Evolutionary conservation across 306 rosid species (phyloP), one percentile per base, ranked within the genome.

Genomic region (Spatholobus suberectus): DNA sequence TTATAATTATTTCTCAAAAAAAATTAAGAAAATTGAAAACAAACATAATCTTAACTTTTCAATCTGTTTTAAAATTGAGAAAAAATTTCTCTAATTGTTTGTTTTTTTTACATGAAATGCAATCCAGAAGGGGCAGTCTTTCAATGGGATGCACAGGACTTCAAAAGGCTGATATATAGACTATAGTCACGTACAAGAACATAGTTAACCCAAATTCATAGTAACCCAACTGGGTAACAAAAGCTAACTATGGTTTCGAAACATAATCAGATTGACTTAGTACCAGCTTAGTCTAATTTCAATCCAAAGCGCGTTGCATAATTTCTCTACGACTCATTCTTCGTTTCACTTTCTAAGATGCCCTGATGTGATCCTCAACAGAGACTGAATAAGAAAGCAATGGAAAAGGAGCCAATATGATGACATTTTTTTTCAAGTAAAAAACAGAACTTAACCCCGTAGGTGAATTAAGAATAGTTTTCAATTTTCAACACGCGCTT

Each of bases 251-350:
- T 27, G 70, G 13, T 61, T 44, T 47, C 6, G 38, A 34, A 73
- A 29, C 17, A 32, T 44, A 35, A 78, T 34, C 21, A 15, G 9
- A 37, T 69, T 69, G 85, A 85, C 85, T 41, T 38, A 5, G 75
- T 77, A 66, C 21, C 12, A 27, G 11, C 24, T 69, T 6, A 34
- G 5, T 38, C 52, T n/a, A 54, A 47, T 44, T 71, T 76, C 14
- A 27, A 77, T 47, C 70, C 10, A 81, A 84, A 84, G 81, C 90
- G 86, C 63, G 88, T 87, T 51, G 61, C 76, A 26, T 18, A 47
- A 34, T 81, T 51, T 70, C 44, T 2, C 38, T 0, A 51, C 13
- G 77, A 84, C 88, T 24, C 32, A 66, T 81, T 87, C 76, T 52
- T 81, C 12, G 6, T 2, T 21, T 65, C 70, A 63, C 46, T 63